phyloP scores from a whole-genome alignment of 2,329 filamentous ascomycete species.

The Cercospora berteroae region DNA sequence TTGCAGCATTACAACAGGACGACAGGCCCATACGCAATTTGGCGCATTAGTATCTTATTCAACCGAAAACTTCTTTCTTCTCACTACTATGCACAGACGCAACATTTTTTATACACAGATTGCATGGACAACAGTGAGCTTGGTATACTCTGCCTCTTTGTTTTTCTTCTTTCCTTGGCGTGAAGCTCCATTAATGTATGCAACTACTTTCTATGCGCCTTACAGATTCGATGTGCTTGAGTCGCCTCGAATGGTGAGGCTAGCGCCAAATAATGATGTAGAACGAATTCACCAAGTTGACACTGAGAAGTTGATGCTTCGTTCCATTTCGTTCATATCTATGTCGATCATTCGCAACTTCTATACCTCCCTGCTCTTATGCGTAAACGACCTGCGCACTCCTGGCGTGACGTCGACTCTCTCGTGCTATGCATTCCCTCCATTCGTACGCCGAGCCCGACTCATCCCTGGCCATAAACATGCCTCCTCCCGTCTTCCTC shows the following conservation, averaged over 20 bases:
- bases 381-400: neutral
- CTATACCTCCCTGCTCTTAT: neutral
- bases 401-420: neutral
- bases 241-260: neutral
- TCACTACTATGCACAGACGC: neutral
- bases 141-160: neutral
- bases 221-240: neutral
- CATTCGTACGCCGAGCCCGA: neutral
- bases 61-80: neutral
- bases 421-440: neutral
- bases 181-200: neutral
- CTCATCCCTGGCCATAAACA: neutral
- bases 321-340: neutral
- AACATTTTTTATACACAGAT: neutral
- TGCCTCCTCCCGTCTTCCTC: no score
- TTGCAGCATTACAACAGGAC: neutral
- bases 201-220: neutral
- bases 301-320: neutral
- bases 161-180: neutral
- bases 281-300: neutral
- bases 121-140: neutral
- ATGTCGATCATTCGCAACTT: neutral
- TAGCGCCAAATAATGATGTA: neutral
- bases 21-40: neutral
- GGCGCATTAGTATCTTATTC: constrained; percentile 3